These are phyloP conservation scores for Glycine latifolia DNA, from an alignment of 306 rosid genomes.

Conservation along the genomic window DNA sequence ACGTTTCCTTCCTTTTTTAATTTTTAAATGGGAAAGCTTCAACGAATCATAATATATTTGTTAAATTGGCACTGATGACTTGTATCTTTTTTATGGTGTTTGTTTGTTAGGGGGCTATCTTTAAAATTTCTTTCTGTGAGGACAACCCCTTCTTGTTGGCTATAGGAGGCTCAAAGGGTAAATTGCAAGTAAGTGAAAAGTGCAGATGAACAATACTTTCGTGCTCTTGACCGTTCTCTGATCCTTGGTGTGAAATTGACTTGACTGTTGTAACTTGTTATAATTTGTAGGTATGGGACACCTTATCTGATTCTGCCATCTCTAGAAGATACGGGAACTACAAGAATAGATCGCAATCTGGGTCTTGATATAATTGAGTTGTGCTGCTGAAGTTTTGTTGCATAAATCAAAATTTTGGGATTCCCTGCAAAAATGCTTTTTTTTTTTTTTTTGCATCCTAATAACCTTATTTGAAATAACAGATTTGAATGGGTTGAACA, in stretches of 20 bases:
- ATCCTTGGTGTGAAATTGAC: conserved; percentile 25
- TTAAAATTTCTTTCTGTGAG: conserved; percentile 72
- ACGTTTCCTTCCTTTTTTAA: conserved; percentile 44
- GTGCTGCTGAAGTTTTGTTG: not conserved
- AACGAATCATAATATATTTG: not conserved
- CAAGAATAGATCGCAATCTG: conserved; percentile 54
- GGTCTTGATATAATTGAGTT: conserved; percentile 37
- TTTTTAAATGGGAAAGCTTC: not conserved
- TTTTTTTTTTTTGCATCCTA: not conserved
- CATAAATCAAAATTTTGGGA: not conserved
- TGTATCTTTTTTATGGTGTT: conserved; percentile 36
- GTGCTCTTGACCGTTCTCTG: conserved; percentile 15
- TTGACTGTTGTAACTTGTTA: not conserved
- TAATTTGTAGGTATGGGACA: conserved; percentile 76
- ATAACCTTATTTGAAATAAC: not conserved
- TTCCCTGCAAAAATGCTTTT: not conserved
- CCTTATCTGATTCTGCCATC: conserved; percentile 61
- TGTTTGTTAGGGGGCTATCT: conserved; percentile 79
- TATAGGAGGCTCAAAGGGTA: conserved; percentile 89
- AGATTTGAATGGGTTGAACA: not conserved
- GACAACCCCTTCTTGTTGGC: conserved; percentile 90
- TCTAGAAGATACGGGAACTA: conserved; percentile 59
- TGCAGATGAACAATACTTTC: conserved; percentile 5
- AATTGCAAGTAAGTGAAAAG: conserved; percentile 65
- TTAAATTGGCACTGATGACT: conserved; percentile 32